Evolutionary conservation across 202 grass and related monocot genomes (phyloP), one percentile per base, ranked within the genome.

Genomic region (Zoysia matrella): DNA sequence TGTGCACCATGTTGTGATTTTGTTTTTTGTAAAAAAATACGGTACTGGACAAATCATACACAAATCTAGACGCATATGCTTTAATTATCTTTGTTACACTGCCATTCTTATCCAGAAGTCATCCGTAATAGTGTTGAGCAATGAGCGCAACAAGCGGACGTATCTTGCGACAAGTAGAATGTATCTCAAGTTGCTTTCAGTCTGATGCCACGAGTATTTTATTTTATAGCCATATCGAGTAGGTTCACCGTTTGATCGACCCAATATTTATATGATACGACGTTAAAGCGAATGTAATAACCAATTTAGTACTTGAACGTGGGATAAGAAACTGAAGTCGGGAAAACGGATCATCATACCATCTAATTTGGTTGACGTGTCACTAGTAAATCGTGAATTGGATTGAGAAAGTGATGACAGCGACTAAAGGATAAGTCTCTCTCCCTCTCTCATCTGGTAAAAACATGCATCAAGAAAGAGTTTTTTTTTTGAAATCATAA

Each of bases 271-370:
- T 73, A 73, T 30, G 22, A 30, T 30, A 30, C 42, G 67, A 78
- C 74, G 47, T 75, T 68, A 86, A 82, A 89, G 78, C 1, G 11
- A 8, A 7, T 5, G 73, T 63, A 44, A 85, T 86, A 64, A 74
- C 22, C 22, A 30, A 30, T 86, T 86, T 86, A 77, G 88, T 41
- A 79, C 82, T 89, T 89, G 83, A 86, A 82, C 53, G 58, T 69
- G 73, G 73, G 76, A 89, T 82, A 52, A 48, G 40, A 53, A 62
- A 70, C 18, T 15, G 79, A 58, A 13, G 74, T 53, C 6, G 10
- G 30, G 40, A 63, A 63, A 43, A 50, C 15, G 14, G 36, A 63
- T 67, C 60, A 9, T 44, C 54, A 46, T 11, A 77, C 46, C 76
- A 65, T 16, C 4, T 6, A 47, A 30, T 52, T 74, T 49, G 73